These are phyloP conservation scores for Alnus rubra DNA, from an alignment of 306 rosid genomes.

Conservation along the genomic window DNA sequence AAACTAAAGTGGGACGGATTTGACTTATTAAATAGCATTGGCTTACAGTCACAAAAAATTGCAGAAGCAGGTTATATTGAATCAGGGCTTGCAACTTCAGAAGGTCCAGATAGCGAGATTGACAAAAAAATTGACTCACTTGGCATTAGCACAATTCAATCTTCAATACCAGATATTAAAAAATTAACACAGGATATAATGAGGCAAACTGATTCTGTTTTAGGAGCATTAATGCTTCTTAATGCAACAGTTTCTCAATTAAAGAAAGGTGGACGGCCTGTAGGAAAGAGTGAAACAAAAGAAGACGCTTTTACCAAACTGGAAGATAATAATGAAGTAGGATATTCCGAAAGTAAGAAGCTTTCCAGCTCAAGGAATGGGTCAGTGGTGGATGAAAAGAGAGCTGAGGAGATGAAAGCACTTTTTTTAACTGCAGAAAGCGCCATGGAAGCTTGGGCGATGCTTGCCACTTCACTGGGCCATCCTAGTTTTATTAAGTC, in stretches of 20 bases:
- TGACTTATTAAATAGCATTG: constrained; percentile 71
- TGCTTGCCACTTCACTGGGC: constrained; percentile 92
- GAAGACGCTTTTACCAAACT: constrained; percentile 37
- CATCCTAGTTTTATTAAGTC: constrained; percentile 94
- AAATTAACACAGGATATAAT: constrained; percentile 68
- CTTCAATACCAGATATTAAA: constrained; percentile 81
- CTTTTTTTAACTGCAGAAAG: constrained; percentile 91
- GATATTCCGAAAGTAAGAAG: constrained; percentile 34
- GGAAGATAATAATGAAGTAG: constrained; percentile 31
- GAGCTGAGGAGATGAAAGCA: constrained; percentile 76
- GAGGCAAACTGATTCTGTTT: constrained; percentile 87
- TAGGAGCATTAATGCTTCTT: constrained; percentile 89
- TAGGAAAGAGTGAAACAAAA: constrained; percentile 45
- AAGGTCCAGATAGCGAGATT: constrained; percentile 36
- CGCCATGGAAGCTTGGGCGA: constrained; percentile 98
- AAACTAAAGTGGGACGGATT: constrained; percentile 89
- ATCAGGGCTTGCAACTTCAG: constrained; percentile 89
- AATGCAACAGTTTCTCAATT: constrained; percentile 73
- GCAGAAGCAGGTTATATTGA: constrained; percentile 75
- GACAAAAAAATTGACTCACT: constrained; percentile 44
- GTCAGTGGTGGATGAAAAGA: constrained; percentile 54
- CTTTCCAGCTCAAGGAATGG: constrained; percentile 44
- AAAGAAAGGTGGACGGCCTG: constrained; percentile 47
- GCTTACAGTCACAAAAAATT: constrained; percentile 67
- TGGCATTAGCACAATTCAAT: constrained; percentile 48